These are phyloP conservation scores for Panicum hallii DNA, from an alignment of 202 grass and related monocot species.

Conservation along the genomic window DNA sequence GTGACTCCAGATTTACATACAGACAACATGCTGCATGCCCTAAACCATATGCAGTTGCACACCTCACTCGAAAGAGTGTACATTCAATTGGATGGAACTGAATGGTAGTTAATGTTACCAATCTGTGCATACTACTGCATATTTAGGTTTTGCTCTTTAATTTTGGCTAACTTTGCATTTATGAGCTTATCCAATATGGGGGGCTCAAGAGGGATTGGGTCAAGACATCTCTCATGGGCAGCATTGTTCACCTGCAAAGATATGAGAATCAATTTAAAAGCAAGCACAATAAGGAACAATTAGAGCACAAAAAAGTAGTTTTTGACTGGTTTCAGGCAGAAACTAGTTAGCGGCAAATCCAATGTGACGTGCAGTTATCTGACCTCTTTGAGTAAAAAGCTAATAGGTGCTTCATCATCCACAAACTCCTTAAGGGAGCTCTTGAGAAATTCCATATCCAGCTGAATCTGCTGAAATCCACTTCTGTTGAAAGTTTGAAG, in stretches of 20 bases:
- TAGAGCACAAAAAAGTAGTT: slow-evolving; percentile 12
- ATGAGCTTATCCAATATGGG: slow-evolving; percentile 97
- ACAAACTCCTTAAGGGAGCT: slow-evolving; percentile 86
- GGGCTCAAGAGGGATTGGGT: slow-evolving; percentile 88
- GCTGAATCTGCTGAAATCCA: slow-evolving; percentile 99
- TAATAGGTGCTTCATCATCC: slow-evolving; percentile 89
- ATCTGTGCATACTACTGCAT: slow-evolving; percentile 47
- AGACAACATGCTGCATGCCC: slow-evolving; percentile 21
- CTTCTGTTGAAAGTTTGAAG: slow-evolving; percentile 98
- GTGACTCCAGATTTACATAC: slow-evolving; percentile 41
- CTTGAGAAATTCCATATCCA: slow-evolving; percentile 99
- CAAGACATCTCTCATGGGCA: slow-evolving; percentile 95
- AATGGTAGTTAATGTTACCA: not conserved
- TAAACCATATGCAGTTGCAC: slow-evolving; percentile 15
- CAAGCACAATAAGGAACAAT: slow-evolving; percentile 27
- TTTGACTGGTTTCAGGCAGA: slow-evolving; percentile 3
- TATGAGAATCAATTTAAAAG: slow-evolving; percentile 23
- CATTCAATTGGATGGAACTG: slow-evolving; percentile 37
- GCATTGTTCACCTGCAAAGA: slow-evolving; percentile 85
- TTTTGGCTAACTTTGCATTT: slow-evolving; percentile 80
- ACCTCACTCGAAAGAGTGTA: slow-evolving; percentile 37
- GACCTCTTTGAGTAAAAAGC: slow-evolving; percentile 99
- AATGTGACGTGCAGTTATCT: slow-evolving; percentile 31
- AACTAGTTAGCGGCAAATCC: not conserved
- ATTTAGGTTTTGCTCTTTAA: slow-evolving; percentile 64